Evolutionary conservation across 176 grass and related monocot genomes (phyloP).

Genomic region (Pharus latifolius): DNA sequence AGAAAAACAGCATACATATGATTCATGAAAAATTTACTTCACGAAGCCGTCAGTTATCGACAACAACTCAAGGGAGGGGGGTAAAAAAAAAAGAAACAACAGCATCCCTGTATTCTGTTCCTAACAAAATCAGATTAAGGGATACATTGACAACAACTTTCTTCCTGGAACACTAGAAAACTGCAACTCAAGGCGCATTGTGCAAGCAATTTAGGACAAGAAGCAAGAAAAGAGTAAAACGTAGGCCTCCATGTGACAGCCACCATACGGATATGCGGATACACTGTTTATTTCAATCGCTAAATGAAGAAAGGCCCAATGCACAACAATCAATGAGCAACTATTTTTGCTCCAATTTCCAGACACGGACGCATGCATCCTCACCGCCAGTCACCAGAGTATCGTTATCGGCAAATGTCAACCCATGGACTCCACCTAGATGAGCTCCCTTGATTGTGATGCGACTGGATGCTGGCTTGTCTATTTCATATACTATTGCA

Average conservation of each 20-base stretch:
- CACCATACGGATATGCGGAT: neutral
- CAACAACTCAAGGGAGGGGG: neutral
- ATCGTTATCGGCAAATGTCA: slow-evolving; percentile 56
- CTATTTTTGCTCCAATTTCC: slow-evolving; percentile 67
- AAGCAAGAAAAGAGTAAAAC: neutral
- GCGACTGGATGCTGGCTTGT: slow-evolving; percentile 61
- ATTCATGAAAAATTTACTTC: neutral
- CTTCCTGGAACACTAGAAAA: neutral
- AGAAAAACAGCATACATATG: neutral
- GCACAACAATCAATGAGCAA: neutral
- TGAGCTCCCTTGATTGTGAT: slow-evolving; percentile 89
- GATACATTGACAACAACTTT: neutral
- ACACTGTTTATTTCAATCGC: slow-evolving; percentile 13
- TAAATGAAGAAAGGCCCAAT: neutral
- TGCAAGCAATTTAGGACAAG: neutral
- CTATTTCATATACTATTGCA: slow-evolving; percentile 83
- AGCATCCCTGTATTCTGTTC: slow-evolving; percentile 4
- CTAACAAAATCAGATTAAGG: slow-evolving; percentile 17
- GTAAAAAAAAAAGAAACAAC: neutral
- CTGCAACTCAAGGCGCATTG: slow-evolving; percentile 4
- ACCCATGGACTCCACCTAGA: slow-evolving; percentile 85
- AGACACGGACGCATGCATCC: slow-evolving; percentile 82
- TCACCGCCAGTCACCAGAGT: slow-evolving; percentile 63
- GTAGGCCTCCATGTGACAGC: neutral
- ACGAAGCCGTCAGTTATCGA: neutral